Base-by-base conservation (phyloP, 345 rosid genomes). In the Gossypium rotundifolium region DNA sequence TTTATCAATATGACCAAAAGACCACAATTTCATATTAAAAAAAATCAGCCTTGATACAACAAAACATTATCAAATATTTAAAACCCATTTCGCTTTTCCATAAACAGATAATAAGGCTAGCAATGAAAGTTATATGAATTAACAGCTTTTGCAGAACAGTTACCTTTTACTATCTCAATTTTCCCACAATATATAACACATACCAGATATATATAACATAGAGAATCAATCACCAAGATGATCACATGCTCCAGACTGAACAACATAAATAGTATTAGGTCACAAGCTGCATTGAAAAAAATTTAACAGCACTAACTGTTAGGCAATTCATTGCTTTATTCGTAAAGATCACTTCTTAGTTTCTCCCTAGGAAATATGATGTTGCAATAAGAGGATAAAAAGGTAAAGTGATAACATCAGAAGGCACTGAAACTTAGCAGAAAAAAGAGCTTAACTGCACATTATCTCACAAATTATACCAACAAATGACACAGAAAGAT, bases 81-180 rank as follows among this genome's bases (percentile, higher is more conserved):
- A 33, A 4, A 33, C 38, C 38, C 38, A 33, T 33, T 33, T 33
- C 6, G 7, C 7, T 5, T 33, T 5, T 33, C 40, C 40, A 33
- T 5, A 33, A 33, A 33, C 40, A 33, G 1, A 33, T 33, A 33
- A 33, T 33, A 33, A 5, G 40, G 40, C 40, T 33, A 33, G 7
- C 87, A 51, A 67, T 48, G 71, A 14, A 67, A 23, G 20, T 46
- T 46, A 48, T 1, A 67, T 23, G 38, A 67, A 46, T 13, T 22
- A 46, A 29, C 40, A 67, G 40, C 71, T 57, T 57, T 57, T 57
- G 61, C 61, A 57, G 29, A 22, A 33, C 7, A 33, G 40, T 33
- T 4, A 33, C 40, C 40, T 5, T 33, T 33, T 5, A 33, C 7
- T 5, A 55, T 55, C 60, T 55, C 60, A 55, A n/a, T 55, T 18